Percentiles rank a stretch among this genome's conserved stretches.
Conservation (phyloP, 768 basidiomycete genomes). For the Candolleomyces eurysporus region DNA sequence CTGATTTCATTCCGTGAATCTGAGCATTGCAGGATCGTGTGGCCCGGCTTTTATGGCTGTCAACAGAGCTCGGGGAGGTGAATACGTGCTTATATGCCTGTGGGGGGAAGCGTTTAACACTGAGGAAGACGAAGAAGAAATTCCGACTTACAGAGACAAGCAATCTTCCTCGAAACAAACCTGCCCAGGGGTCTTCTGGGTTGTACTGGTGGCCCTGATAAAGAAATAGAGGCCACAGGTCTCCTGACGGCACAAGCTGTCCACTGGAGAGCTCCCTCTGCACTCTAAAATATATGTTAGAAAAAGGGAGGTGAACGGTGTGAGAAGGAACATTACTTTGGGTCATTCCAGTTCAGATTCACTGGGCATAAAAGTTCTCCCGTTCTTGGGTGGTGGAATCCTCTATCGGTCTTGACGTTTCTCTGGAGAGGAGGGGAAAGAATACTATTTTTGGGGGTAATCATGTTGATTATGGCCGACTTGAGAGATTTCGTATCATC, state of each 20-base stretch:
- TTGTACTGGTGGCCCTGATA: neutral
- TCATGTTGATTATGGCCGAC: constrained; percentile 11
- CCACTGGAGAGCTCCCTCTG: neutral
- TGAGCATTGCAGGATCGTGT: constrained; percentile 1
- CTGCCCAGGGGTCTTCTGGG: neutral
- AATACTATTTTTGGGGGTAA: constrained; percentile 8
- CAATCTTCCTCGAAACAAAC: neutral
- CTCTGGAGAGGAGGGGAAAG: constrained; percentile 9
- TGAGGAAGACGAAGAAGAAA: no score
- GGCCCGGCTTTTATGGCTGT: neutral
- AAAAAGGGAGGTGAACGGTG: neutral
- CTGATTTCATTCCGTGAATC: constrained; percentile 2
- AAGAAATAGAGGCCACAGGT: neutral
- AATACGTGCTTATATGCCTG: constrained; percentile 7
- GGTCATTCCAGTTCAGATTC: neutral
- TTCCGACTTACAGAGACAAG: neutral
- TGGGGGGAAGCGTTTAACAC: no score
- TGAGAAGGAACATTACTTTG: neutral
- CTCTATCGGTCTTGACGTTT: constrained; percentile 12
- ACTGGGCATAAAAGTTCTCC: neutral
- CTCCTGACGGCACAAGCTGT: neutral
- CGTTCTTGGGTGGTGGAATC: constrained; percentile 9
- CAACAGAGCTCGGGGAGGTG: constrained; percentile 6
- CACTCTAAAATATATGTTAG: neutral
- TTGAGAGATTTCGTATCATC: constrained; percentile 7